Base-by-base conservation (phyloP, 495 filamentous ascomycete genomes). In the Penicillium macrosclerotiorum region DNA sequence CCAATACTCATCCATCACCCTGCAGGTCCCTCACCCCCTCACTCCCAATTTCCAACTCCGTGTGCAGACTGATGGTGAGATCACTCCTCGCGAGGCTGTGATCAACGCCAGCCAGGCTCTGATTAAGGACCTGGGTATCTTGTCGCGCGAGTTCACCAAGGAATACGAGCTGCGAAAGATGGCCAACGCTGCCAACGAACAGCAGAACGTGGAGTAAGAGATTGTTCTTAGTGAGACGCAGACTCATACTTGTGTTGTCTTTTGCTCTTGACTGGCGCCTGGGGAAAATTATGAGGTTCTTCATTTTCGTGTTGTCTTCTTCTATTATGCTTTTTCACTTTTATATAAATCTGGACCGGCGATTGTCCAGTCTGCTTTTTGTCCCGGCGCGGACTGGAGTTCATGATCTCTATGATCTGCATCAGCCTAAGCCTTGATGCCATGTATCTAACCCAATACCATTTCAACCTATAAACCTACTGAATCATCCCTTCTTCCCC, bases 131-230 rank as follows among this genome's bases (percentile, higher is more conserved):
- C 75, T 94, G 46, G 84, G 79, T 18, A 81, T 81, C 38, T 64
- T 97, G 17, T 85, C 82, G 26, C 82, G 88, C 39, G 86, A 95
- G 58, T 95, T 98, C 66, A 94, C 89, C 36, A 94, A 94, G 63
- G 94, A 99, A 68, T 94, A 82, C 60, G 91, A 96, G 53, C 75
- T 96, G 45, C 85, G 91, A 54, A 94, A 92, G 74, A 95, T 92
- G 76, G 86, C 87, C 18, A 81, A 82, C 12, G 83, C 79, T 29
- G 64, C 65, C 36, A 57, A 54, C 38, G 59, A 68, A 49, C 69
- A 72, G 57, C 69, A 73, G 51, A 62, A 59, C 38, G 14, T 27
- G 14, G 13, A 30, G 14, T 17, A 12, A 25, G 26, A 29, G n/a
- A 19, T 43, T 19, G 12, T 19, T 22, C 40, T 11, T 42, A 3